Percentiles rank a stretch among this genome's conserved stretches.
Conservation (phyloP, 1,284 basidiomycete species). For the Ceratobasidium sp. region DNA sequence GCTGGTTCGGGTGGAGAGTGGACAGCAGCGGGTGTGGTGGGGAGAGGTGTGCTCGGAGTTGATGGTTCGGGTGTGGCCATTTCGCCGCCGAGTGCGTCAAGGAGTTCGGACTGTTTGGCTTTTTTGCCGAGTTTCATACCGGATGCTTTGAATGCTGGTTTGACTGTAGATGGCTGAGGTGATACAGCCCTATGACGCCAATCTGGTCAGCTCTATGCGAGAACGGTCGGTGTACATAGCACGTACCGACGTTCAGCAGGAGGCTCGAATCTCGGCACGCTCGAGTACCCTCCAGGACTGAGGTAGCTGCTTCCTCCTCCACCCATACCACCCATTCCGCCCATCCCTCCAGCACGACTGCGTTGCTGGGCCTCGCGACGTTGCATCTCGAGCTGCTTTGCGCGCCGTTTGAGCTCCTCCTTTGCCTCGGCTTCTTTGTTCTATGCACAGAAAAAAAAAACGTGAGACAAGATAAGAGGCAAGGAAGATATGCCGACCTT, state of each 20-base stretch:
- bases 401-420: conserved; percentile 97
- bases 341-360: conserved; percentile 56
- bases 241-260: conserved; percentile 44
- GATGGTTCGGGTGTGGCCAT: conserved; percentile 62
- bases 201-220: too few relatives aligned
- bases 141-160: conserved; percentile 88
- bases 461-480: neutral
- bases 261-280: conserved; percentile 74
- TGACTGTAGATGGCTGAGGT: conserved; percentile 20
- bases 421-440: conserved; percentile 99
- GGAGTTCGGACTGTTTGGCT: conserved; percentile 82
- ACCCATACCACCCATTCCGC: too few relatives aligned
- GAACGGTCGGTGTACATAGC: too few relatives aligned
- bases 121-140: conserved; percentile 99
- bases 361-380: conserved; percentile 89
- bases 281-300: conserved; percentile 66
- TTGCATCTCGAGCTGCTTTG: conserved; percentile 98
- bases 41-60: conserved; percentile 57
- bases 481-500: conserved; percentile 61
- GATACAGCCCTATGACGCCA: conserved; percentile 27
- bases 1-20: conserved; percentile 64
- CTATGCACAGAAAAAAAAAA: conserved; percentile 53
- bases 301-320: conserved; percentile 63
- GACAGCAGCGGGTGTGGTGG: conserved; percentile 49
- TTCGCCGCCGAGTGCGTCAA: conserved; percentile 87